These are phyloP conservation scores for Podospora didyma DNA, from an alignment of 495 filamentous ascomycete species.

Conservation along the genomic window DNA sequence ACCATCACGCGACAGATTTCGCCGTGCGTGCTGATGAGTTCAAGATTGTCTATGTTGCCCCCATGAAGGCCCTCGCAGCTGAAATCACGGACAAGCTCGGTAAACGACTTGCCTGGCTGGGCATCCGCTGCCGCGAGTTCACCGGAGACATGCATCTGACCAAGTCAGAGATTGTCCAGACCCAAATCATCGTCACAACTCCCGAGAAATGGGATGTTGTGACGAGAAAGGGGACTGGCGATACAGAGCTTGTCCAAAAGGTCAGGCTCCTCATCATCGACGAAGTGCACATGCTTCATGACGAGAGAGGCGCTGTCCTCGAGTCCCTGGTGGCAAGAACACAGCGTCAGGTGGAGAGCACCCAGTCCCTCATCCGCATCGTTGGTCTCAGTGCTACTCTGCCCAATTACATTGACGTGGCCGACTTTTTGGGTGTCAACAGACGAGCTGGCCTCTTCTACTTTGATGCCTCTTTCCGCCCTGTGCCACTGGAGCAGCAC, in stretches of 20 bases:
- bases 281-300: slow-evolving; percentile 99
- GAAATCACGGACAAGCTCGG: slow-evolving; percentile 94
- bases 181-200: slow-evolving; percentile 97
- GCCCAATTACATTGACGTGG: slow-evolving; percentile 94
- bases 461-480: slow-evolving; percentile 92
- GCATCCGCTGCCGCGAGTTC: slow-evolving; percentile 81
- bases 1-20: slow-evolving; percentile 72
- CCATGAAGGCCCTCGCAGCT: slow-evolving; percentile 95
- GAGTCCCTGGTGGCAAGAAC: slow-evolving; percentile 94
- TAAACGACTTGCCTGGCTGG: slow-evolving; percentile 91
- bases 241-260: slow-evolving; percentile 96
- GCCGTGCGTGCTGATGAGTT: slow-evolving; percentile 78
- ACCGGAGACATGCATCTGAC: slow-evolving; percentile 99
- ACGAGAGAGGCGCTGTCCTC: slow-evolving; percentile 92
- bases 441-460: slow-evolving; percentile 91
- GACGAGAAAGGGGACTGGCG: slow-evolving; percentile 92
- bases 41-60: slow-evolving; percentile 97
- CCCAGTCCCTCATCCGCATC: slow-evolving; percentile 93
- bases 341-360: slow-evolving; percentile 94
- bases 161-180: slow-evolving; percentile 90
- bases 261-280: slow-evolving; percentile 96
- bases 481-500: slow-evolving; percentile 94
- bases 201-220: slow-evolving; percentile 99
- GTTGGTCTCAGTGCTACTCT: slow-evolving; percentile 93
- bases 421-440: slow-evolving; percentile 95